Evolutionary conservation across 139 green algal species (phyloP).

Genomic region (Asterochloris sp.): DNA sequence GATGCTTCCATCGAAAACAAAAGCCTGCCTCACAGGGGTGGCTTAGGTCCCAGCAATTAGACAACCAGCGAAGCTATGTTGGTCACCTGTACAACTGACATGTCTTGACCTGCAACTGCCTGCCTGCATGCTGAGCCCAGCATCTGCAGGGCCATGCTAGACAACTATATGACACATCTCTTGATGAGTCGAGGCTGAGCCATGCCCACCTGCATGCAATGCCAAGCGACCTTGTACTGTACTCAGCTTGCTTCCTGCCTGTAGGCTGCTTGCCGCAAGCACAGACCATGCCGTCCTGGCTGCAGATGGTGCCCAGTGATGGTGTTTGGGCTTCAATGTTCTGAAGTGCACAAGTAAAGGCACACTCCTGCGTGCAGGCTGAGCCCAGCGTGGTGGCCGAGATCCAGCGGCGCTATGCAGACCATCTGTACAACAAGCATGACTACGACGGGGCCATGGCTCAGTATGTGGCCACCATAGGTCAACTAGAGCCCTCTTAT

Average conservation of each 20-base stretch:
- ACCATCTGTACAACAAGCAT: conserved; percentile 84
- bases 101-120: neutral
- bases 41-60: neutral
- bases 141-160: no score
- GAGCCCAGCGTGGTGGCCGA: conserved; percentile 44
- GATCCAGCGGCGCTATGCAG: conserved; percentile 66
- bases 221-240: neutral
- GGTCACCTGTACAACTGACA: neutral
- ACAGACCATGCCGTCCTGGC: neutral
- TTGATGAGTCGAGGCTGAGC: neutral
- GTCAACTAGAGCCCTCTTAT: conserved; percentile 87
- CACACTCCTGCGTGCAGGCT: conserved; percentile 28
- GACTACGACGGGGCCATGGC: conserved; percentile 91
- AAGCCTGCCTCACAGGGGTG: neutral
- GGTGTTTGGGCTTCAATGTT: neutral
- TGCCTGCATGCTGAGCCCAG: no score
- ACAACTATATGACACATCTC: no score
- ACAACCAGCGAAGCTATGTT: neutral
- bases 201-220: neutral
- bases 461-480: conserved; percentile 78
- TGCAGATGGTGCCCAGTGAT: neutral
- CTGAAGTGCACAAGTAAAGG: neutral
- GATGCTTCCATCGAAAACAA: neutral
- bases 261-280: neutral
- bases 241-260: neutral